Evolutionary conservation across 2,329 filamentous ascomycete species (phyloP).

Genomic region (Cytospora piceicola): DNA sequence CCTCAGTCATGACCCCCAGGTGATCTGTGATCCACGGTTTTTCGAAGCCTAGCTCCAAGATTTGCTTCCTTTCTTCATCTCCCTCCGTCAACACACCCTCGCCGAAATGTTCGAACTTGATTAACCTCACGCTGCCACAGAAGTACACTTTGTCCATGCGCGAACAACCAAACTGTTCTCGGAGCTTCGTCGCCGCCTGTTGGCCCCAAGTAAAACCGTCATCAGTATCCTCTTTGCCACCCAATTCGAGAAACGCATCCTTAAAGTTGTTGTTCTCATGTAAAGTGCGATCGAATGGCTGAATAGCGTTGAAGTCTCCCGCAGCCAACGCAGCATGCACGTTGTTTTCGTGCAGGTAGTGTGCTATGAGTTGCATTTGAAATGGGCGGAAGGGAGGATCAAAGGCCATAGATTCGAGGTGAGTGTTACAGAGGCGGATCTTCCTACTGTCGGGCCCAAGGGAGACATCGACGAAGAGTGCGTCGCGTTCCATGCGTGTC

Average conservation of each 20-base stretch:
- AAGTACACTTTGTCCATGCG: constrained; percentile 64
- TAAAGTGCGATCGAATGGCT: constrained; percentile 54
- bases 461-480: constrained; percentile 57
- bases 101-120: constrained; percentile 52
- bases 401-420: constrained; percentile 58
- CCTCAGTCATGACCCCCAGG: constrained; percentile 46
- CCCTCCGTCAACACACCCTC: constrained; percentile 47
- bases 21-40: constrained; percentile 57
- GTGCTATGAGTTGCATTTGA: constrained; percentile 51
- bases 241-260: constrained; percentile 57
- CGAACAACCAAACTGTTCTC: constrained; percentile 51
- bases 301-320: constrained; percentile 64
- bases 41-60: constrained; percentile 38
- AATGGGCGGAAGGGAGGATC: constrained; percentile 52
- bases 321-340: constrained; percentile 50
- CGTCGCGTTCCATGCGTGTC: constrained; percentile 57
- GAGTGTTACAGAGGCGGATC: constrained; percentile 58
- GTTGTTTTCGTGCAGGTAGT: constrained; percentile 45
- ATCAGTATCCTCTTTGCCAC: constrained; percentile 54
- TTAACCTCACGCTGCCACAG: constrained; percentile 42
- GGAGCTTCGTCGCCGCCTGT: constrained; percentile 48
- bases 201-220: constrained; percentile 62
- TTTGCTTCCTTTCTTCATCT: constrained; percentile 39
- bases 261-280: constrained; percentile 53
- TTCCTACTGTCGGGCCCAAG: constrained; percentile 36